Conservation (phyloP, 2,329 filamentous ascomycete genomes). For the Dendryphion nanum region DNA sequence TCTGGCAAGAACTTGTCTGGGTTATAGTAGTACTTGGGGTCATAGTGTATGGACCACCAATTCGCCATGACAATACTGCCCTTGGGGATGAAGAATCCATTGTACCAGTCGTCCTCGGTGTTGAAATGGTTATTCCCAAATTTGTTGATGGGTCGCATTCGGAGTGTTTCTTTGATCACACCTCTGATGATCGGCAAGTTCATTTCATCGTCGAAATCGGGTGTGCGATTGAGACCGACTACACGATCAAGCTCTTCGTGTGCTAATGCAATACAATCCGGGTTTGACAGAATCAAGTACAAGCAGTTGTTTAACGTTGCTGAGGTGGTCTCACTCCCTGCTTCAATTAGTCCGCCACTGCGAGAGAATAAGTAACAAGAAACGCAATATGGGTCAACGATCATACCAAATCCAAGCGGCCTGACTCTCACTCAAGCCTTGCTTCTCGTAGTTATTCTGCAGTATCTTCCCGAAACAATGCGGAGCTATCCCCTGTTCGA, state of each 20-base stretch:
- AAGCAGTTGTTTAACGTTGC: constrained; percentile 8
- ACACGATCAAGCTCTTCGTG: constrained; percentile 46
- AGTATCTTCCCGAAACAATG: constrained; percentile 11
- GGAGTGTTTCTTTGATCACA: constrained; percentile 42
- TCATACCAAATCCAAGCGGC: constrained; percentile 9
- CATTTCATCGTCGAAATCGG: constrained; percentile 46
- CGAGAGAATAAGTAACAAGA: background rate
- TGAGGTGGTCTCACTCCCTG: constrained; percentile 9
- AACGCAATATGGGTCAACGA: too few relatives aligned
- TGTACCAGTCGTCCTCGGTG: constrained; percentile 39
- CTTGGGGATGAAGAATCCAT: constrained; percentile 43
- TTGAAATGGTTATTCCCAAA: constrained; percentile 9
- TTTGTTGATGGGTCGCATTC: constrained; percentile 17
- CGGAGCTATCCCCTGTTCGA: constrained; percentile 3
- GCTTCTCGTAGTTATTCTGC: constrained; percentile 6
- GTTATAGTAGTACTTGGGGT: constrained; percentile 12
- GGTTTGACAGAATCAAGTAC: constrained; percentile 6
- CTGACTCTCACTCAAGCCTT: constrained; percentile 6
- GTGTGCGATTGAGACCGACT: constrained; percentile 45
- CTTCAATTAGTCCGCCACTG: constrained; percentile 9
- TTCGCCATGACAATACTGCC: constrained; percentile 40
- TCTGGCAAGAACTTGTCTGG: constrained; percentile 7
- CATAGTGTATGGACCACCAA: constrained; percentile 39
- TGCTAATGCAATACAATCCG: constrained; percentile 16
- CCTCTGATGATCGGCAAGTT: constrained; percentile 32